These are phyloP conservation scores for Gossypioides kirkii DNA, from an alignment of 345 rosid genomes.

Conservation along the genomic window DNA sequence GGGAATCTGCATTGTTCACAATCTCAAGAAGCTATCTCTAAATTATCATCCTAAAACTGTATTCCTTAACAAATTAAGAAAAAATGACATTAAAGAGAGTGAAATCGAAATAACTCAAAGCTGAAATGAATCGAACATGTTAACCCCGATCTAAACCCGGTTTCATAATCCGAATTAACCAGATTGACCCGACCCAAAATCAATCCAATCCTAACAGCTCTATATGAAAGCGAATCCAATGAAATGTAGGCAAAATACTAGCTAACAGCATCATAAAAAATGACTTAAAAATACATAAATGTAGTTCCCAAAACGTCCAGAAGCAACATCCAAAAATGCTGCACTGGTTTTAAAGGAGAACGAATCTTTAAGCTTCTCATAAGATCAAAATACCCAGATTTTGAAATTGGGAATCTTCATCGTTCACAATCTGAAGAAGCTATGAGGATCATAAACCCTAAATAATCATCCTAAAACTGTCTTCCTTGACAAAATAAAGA, in stretches of 20 bases:
- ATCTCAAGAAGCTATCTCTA: slow-evolving; percentile 3
- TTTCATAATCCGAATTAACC: no score
- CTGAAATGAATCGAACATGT: no score
- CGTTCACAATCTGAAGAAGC: not conserved
- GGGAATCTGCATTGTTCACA: slow-evolving; percentile 3
- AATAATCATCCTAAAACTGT: not conserved
- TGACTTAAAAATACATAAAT: not conserved
- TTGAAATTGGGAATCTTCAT: not conserved
- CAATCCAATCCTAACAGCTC: no score
- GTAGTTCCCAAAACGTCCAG: slow-evolving; percentile 81
- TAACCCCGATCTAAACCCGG: no score
- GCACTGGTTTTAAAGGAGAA: slow-evolving; percentile 65
- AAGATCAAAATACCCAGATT: slow-evolving; percentile 13
- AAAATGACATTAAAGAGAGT: no score
- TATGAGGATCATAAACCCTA: not conserved
- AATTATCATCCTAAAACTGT: no score
- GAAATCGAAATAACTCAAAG: no score
- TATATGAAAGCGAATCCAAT: not conserved
- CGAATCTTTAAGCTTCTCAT: slow-evolving; percentile 44
- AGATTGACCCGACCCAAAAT: no score
- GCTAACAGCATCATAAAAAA: not conserved
- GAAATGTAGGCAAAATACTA: not conserved
- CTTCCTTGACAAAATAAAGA: not conserved
- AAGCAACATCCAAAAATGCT: slow-evolving; percentile 32
- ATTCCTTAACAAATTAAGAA: no score